Percentiles rank a stretch among this genome's conserved stretches.
phyloP scores from a whole-genome alignment of 495 filamentous ascomycete species.

The Sabuloglossum arenarium region DNA sequence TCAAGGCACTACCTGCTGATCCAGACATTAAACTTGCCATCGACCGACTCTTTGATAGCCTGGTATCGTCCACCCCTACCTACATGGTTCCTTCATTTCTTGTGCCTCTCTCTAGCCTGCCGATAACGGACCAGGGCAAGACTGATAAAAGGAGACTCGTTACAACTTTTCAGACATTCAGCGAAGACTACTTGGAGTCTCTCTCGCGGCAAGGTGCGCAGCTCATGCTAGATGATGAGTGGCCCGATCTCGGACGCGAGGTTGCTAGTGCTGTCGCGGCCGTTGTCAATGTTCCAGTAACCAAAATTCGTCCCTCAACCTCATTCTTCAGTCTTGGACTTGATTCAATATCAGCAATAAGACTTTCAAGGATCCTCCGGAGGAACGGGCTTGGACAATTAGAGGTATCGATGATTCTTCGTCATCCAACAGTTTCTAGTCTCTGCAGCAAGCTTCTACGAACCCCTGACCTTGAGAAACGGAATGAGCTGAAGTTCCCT shows the following conservation, averaged over 20 bases:
- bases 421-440: constrained; percentile 31
- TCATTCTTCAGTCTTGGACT: constrained; percentile 47
- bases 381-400: constrained; percentile 21
- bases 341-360: constrained; percentile 66
- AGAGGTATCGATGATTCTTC: constrained; percentile 41
- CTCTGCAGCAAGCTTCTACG: background rate
- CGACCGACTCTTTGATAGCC: constrained; percentile 19
- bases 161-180: constrained; percentile 11
- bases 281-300: constrained; percentile 23
- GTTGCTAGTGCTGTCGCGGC: constrained; percentile 30
- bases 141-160: constrained; percentile 29
- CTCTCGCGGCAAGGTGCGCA: constrained; percentile 12
- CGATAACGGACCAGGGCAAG: constrained; percentile 43
- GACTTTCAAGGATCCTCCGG: constrained; percentile 32
- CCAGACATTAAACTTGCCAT: constrained; percentile 8
- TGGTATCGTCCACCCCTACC: constrained; percentile 26
- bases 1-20: background rate
- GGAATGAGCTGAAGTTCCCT: background rate
- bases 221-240: constrained; percentile 11
- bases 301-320: constrained; percentile 23
- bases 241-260: constrained; percentile 19
- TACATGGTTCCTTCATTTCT: constrained; percentile 53
- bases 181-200: constrained; percentile 9
- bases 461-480: background rate
- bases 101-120: constrained; percentile 41